Percentiles rank a stretch among this genome's conserved stretches.
Evolutionary conservation across 352 stramenopile species (phyloP).

Genomic region (Globisporangium carolinianum): DNA sequence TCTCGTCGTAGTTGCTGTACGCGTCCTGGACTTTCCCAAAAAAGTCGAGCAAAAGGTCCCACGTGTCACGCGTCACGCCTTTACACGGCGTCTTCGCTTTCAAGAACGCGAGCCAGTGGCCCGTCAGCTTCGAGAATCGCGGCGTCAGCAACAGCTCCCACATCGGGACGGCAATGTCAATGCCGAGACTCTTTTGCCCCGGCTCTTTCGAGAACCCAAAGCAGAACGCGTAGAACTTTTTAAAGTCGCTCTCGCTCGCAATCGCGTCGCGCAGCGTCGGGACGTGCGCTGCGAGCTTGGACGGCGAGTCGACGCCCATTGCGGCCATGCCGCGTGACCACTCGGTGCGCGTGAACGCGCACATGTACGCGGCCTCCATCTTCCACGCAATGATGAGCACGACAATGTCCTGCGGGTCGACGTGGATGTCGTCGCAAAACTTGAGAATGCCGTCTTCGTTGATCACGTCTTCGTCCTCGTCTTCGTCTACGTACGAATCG

Average conservation of each 20-base stretch:
- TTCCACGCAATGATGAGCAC: conserved; percentile 85
- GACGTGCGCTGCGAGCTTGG: conserved; percentile 55
- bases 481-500: conserved; percentile 20
- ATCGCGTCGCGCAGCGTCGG: conserved; percentile 50
- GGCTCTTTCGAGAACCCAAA: conserved; percentile 86
- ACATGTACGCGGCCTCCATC: conserved; percentile 84
- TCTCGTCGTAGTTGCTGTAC: conserved; percentile 85
- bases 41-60: conserved; percentile 82
- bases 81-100: conserved; percentile 70
- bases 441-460: conserved; percentile 73
- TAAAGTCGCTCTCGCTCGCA: conserved; percentile 48
- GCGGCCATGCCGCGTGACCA: conserved; percentile 75
- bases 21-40: conserved; percentile 74
- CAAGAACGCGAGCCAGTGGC: conserved; percentile 75
- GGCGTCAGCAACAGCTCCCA: conserved; percentile 72
- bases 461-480: conserved; percentile 54
- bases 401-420: conserved; percentile 71
- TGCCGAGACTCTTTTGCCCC: conserved; percentile 80
- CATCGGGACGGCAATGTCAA: conserved; percentile 83
- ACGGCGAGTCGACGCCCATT: conserved; percentile 62
- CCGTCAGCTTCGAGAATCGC: conserved; percentile 60
- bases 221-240: conserved; percentile 85
- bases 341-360: conserved; percentile 78
- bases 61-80: conserved; percentile 82
- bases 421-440: conserved; percentile 72